Evolutionary conservation across 306 rosid species (phyloP), one percentile per base, ranked within the genome.

Genomic region (Cyclanthera cordifolia): DNA sequence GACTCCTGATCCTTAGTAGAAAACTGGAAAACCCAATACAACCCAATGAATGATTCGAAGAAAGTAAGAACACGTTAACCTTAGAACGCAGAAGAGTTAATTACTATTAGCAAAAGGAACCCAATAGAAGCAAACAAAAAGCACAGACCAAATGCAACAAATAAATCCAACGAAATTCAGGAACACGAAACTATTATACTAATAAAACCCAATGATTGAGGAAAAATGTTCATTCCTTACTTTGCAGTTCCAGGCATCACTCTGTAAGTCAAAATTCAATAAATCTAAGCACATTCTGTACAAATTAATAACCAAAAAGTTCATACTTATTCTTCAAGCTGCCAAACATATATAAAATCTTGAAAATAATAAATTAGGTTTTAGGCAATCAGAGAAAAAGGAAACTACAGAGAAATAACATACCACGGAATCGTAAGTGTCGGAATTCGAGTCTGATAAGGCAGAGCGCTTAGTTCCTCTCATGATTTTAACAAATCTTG

Each of bases 391-490:
- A 16, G 4, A 15, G 74, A 45, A 71, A 58, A 49, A 10, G 17
- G 1, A 15, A 60, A 75, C 15, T 16, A 30, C 24, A 41, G 2
- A 43, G 28, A 20, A 72, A 54, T 47, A 47, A 85, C 88, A 79
- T 75, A 94, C 99, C 34, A 78, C 48, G n/a, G 90, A 74, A 67
- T 88, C 95, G 78, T 76, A 76, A 39, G 58, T 73, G 63, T 83
- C 81, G 75, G 84, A 76, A 67, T 57, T 82, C 16, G 87, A 78
- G 63, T 90, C 95, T 37, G 97, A 78, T 37, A 75, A 60, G 37
- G 78, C 84, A 19, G 88, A 72, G 74, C 90, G 99, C 67, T 94
- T 94, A 30, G 95, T 71, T 53, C 96, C 99, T 81, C 70, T 83
- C 88, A 88, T 91, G 79, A 80, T 81, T n/a, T 61, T 20, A 45